These are phyloP conservation scores for Podospora pseudoanserina DNA, from an alignment of 495 filamentous ascomycete species.

Conservation along the genomic window DNA sequence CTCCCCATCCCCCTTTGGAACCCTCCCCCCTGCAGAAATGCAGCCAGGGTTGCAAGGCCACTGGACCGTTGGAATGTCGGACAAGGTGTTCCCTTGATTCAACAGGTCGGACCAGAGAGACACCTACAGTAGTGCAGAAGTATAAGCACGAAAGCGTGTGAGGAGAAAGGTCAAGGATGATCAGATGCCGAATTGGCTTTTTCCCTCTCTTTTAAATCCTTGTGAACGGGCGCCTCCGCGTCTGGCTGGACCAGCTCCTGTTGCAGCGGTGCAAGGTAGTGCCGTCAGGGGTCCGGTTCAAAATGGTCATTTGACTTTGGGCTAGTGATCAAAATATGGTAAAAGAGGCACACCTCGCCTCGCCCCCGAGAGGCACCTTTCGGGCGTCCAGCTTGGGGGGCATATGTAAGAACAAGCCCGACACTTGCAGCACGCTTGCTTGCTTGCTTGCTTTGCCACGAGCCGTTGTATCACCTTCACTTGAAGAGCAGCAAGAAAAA, in stretches of 20 bases:
- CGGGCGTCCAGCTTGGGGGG: background rate
- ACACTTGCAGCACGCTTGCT: background rate
- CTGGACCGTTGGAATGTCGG: conserved; percentile 12
- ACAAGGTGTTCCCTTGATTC: background rate
- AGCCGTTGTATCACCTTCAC: background rate
- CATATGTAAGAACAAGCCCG: background rate
- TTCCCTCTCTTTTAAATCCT: background rate
- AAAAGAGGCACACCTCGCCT: background rate
- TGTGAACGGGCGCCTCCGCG: conserved; percentile 3
- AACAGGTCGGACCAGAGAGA: background rate
- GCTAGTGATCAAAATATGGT: background rate
- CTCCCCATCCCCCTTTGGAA: background rate
- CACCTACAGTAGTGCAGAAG: background rate
- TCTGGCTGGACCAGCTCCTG: conserved; percentile 1
- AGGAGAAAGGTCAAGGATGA: background rate
- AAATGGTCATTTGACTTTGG: conserved; percentile 7
- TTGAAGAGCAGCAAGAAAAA: background rate
- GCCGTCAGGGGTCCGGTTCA: background rate
- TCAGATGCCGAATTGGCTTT: conserved; percentile 1
- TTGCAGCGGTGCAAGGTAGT: background rate
- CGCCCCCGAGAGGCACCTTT: background rate
- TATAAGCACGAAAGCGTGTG: conserved; percentile 1
- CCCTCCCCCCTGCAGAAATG: conserved; percentile 4
- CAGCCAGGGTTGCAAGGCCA: conserved; percentile 17
- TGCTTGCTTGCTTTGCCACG: background rate